These are phyloP conservation scores for Metrosideros polymorpha DNA, from an alignment of 441 rosid species.

Conservation along the genomic window DNA sequence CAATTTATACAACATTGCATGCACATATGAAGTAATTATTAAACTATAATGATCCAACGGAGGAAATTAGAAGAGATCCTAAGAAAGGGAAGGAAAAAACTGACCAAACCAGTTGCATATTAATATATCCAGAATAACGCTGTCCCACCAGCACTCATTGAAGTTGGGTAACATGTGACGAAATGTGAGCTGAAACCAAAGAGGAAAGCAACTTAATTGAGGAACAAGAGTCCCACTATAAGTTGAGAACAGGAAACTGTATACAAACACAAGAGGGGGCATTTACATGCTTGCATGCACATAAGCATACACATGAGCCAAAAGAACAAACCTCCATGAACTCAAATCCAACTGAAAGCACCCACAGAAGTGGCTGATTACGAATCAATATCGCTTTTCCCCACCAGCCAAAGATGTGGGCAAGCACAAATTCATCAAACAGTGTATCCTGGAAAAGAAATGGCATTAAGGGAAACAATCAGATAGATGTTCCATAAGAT, in stretches of 20 bases:
- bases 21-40: background rate
- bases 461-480: constrained; percentile 11
- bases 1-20: background rate
- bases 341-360: constrained; percentile 96
- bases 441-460: constrained; percentile 58
- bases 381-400: constrained; percentile 97
- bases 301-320: background rate
- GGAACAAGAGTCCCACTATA: background rate
- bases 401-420: constrained; percentile 99
- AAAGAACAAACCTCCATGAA: constrained; percentile 73
- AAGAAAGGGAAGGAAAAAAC: constrained; percentile 14
- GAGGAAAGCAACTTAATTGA: background rate
- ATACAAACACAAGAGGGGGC: background rate
- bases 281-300: background rate
- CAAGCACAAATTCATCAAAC: constrained; percentile 94
- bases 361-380: constrained; percentile 98
- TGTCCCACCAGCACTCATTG: constrained; percentile 99
- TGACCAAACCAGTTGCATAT: constrained; percentile 99
- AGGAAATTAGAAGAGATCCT: background rate
- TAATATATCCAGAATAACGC: constrained; percentile 91
- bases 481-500: background rate
- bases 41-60: background rate
- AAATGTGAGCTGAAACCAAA: constrained; percentile 72
- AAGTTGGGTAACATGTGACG: constrained; percentile 99
- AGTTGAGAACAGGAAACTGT: background rate